Percentiles rank a stretch among this genome's conserved stretches.
phyloP scores from a whole-genome alignment of 2,329 filamentous ascomycete genomes.

The Coniochaeta ligniaria region DNA sequence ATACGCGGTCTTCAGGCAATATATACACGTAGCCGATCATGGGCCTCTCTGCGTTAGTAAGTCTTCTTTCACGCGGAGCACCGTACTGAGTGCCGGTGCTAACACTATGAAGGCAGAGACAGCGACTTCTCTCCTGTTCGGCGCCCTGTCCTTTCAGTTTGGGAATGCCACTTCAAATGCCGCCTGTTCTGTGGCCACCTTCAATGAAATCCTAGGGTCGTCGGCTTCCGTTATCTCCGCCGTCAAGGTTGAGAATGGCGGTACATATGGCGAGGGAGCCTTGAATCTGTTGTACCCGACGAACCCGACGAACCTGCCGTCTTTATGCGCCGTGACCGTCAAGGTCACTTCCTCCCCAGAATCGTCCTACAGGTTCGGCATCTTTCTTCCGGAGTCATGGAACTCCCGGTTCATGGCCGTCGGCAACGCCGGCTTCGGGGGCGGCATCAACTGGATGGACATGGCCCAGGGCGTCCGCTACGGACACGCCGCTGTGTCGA shows the following conservation, averaged over 20 bases:
- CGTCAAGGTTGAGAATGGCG: conserved; percentile 9
- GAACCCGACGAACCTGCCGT: conserved; percentile 21
- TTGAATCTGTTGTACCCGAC: conserved; percentile 15
- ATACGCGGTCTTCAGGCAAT: not conserved
- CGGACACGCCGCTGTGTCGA: conserved; percentile 33
- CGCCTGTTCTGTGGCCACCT: not conserved
- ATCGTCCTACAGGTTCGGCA: conserved; percentile 21
- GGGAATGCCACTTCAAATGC: not conserved
- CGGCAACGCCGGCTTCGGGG: conserved; percentile 23
- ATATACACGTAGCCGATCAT: not conserved
- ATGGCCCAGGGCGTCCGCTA: conserved; percentile 21
- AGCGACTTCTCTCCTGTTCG: not conserved
- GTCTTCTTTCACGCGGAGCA: not conserved
- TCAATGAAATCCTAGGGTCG: not conserved
- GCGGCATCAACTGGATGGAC: conserved; percentile 23
- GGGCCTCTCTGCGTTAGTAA: not conserved
- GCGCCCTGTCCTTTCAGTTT: not conserved
- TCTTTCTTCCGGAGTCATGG: conserved; percentile 25
- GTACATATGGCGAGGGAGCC: conserved; percentile 14
- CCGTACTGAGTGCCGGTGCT: not conserved
- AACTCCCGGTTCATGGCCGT: conserved; percentile 21
- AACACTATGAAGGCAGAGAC: not conserved
- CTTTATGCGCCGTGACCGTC: conserved; percentile 23
- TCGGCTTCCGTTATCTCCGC: not conserved
- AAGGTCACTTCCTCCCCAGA: conserved; percentile 18